Conservation (phyloP, 2,329 filamentous ascomycete genomes). For the Colletotrichum caudatum region DNA sequence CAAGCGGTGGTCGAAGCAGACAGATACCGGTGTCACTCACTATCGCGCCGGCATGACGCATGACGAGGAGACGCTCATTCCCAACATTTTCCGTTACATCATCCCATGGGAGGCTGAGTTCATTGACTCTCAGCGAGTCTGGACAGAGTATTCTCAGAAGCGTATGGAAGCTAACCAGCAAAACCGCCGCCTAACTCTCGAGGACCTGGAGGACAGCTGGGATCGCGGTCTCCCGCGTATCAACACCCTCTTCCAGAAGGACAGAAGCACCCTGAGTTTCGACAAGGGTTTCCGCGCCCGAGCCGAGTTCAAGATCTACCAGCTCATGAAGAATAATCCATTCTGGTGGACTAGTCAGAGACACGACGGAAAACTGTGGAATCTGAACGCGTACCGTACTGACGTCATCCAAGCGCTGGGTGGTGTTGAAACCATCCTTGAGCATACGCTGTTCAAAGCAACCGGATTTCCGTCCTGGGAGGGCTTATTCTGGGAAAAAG, state of each 20-base stretch:
- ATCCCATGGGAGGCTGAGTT: constrained; percentile 99
- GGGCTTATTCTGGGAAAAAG: constrained; percentile 90
- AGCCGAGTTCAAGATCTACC: constrained; percentile 98
- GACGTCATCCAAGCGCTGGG: constrained; percentile 97
- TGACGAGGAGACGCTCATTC: constrained; percentile 96
- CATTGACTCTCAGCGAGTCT: constrained; percentile 97
- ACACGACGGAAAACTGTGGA: constrained; percentile 98
- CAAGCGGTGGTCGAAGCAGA: constrained; percentile 98
- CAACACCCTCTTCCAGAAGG: constrained; percentile 99
- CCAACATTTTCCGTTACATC: constrained; percentile 99
- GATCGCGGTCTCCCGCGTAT: constrained; percentile 97
- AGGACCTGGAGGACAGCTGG: constrained; percentile 98
- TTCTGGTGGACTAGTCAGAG: constrained; percentile 99
- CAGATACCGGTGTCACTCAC: constrained; percentile 95
- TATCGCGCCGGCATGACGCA: constrained; percentile 98
- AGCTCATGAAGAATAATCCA: constrained; percentile 98
- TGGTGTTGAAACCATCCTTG: constrained; percentile 97
- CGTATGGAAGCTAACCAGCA: constrained; percentile 96
- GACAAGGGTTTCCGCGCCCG: constrained; percentile 97
- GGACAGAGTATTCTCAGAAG: constrained; percentile 99
- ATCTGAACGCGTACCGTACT: constrained; percentile 93
- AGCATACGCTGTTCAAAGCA: constrained; percentile 96
- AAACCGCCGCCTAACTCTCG: constrained; percentile 91
- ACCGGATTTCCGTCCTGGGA: constrained; percentile 98
- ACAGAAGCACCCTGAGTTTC: constrained; percentile 94